A percentile compares a stretch with the other conserved stretches of the same genome.
These are phyloP conservation scores for Geotrichum citri-aurantii DNA, from an alignment of 1,139 yeast genomes.

Conservation along the genomic window DNA sequence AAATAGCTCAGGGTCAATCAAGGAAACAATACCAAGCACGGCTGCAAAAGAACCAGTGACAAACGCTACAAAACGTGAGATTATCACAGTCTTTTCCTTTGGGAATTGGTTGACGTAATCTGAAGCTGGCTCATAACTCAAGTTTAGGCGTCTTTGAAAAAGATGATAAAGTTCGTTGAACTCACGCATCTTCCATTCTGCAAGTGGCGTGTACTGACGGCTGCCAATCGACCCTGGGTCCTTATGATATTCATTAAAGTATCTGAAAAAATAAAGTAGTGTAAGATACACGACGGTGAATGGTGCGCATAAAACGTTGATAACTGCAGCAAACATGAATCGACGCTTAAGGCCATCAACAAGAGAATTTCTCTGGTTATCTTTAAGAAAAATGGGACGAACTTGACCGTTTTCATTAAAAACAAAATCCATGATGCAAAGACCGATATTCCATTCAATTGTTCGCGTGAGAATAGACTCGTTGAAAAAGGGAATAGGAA, in stretches of 20 bases:
- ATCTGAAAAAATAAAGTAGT: slow-evolving; percentile 75
- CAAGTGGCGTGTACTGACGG: slow-evolving; percentile 86
- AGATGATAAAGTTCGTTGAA: slow-evolving; percentile 89
- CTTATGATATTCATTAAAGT: slow-evolving; percentile 86
- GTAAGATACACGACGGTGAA: slow-evolving; percentile 78
- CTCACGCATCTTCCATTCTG: slow-evolving; percentile 93
- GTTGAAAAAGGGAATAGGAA: slow-evolving; percentile 34
- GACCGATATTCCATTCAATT: slow-evolving; percentile 86
- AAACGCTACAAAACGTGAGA: slow-evolving; percentile 64
- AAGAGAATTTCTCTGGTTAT: slow-evolving; percentile 59
- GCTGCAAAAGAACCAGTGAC: slow-evolving; percentile 87
- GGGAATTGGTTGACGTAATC: slow-evolving; percentile 90
- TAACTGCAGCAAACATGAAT: slow-evolving; percentile 79
- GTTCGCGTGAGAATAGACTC: slow-evolving; percentile 64
- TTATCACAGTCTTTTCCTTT: slow-evolving; percentile 62
- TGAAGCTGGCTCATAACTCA: slow-evolving; percentile 75
- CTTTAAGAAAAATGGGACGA: slow-evolving; percentile 66
- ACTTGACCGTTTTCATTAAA: slow-evolving; percentile 82
- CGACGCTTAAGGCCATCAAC: slow-evolving; percentile 69
- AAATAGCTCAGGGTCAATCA: slow-evolving; percentile 89
- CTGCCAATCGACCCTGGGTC: slow-evolving; percentile 83
- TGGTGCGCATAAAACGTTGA: slow-evolving; percentile 79
- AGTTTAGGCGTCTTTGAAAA: slow-evolving; percentile 67
- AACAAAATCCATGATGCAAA: slow-evolving; percentile 81
- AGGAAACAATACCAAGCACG: slow-evolving; percentile 71